Base-by-base conservation (phyloP, 148 eudicot genomes). In the Camellia granthamiana region DNA sequence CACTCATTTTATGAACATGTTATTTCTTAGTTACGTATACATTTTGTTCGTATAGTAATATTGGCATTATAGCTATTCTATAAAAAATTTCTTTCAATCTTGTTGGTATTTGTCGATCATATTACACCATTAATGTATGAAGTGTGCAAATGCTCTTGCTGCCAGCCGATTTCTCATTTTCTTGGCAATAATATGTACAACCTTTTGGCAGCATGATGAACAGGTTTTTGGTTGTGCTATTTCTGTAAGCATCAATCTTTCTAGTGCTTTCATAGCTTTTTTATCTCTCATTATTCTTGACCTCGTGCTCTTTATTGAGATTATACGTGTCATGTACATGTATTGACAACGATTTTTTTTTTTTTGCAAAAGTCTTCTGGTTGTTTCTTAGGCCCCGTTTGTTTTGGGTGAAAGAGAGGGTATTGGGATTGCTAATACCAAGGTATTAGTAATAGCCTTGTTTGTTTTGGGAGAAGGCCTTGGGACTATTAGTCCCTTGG, bases 81-180 rank as follows among this genome's bases (percentile, higher is more conserved):
- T 30, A 30, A 30, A 30, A 30, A 30, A 30, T 1, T 30, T 30
- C 38, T 30, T 1, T 30, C 1, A 1, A 30, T 30, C 38, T 30
- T 30, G 38, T 30, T 30, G 38, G 38, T 30, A 30, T 30, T 30
- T 0, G 38, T 30, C 38, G 1, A 30, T 44, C 21, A n/a, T 44
- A 46, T 69, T 18, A 10, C 73, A 44, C 21, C 72, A 42, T 67
- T 42, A 6, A 42, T 69, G 7, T 69, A 69, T 46, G 51, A 69
- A n/a, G 72, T 19, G 41, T 69, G 21, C n/a, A 43, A 69, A 66
- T 66, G 69, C 69, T 66, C 46, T 23, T 23, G 69, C 69, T 42
- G 42, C 18, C 15, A 15, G 72, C 72, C 15, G 51, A 13, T 68
- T 3, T 47, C 72, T 68, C 3, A 15, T 46, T 14, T 19, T 44